phyloP scores from a whole-genome alignment of 1,139 yeast species.

The Cylindricascospora bacillispora region DNA sequence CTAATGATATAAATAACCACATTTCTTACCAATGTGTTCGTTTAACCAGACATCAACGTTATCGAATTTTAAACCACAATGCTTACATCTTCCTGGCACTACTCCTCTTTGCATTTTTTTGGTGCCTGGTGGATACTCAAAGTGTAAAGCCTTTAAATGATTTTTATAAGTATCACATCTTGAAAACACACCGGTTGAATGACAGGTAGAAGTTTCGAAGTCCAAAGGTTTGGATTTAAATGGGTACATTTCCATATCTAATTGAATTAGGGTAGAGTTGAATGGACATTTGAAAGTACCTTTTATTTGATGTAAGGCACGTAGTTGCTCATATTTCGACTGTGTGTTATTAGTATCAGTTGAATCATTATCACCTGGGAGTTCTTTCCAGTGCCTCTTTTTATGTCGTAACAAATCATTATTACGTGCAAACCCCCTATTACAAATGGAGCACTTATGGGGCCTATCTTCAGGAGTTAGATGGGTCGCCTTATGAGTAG shows the following conservation, averaged over 20 bases:
- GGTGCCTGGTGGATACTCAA: constrained; percentile 76
- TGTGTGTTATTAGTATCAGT: constrained; percentile 1
- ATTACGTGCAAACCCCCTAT: constrained; percentile 74
- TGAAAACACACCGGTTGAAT: constrained; percentile 68
- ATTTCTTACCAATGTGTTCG: constrained; percentile 54
- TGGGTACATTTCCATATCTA: constrained; percentile 18
- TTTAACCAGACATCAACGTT: constrained; percentile 71
- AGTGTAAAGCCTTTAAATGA: constrained; percentile 79
- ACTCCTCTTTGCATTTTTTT: constrained; percentile 57
- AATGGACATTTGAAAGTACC: constrained; percentile 39
- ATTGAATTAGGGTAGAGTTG: constrained; percentile 17
- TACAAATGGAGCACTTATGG: constrained; percentile 60
- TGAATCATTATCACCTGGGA: constrained; percentile 11
- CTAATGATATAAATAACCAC: constrained; percentile 27
- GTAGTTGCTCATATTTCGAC: constrained; percentile 10
- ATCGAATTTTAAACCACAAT: constrained; percentile 49
- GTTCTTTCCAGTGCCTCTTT: constrained; percentile 66
- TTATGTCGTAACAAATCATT: constrained; percentile 74
- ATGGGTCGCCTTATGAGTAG: constrained; percentile 76
- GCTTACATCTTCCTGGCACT: constrained; percentile 62
- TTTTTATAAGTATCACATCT: constrained; percentile 87
- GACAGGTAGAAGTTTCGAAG: constrained; percentile 34
- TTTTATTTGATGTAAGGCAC: constrained; percentile 21
- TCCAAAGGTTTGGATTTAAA: constrained; percentile 9
- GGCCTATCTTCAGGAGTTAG: constrained; percentile 60